phyloP scores from a whole-genome alignment of 2,329 filamentous ascomycete species.

The Dothideomycetes sp. region DNA sequence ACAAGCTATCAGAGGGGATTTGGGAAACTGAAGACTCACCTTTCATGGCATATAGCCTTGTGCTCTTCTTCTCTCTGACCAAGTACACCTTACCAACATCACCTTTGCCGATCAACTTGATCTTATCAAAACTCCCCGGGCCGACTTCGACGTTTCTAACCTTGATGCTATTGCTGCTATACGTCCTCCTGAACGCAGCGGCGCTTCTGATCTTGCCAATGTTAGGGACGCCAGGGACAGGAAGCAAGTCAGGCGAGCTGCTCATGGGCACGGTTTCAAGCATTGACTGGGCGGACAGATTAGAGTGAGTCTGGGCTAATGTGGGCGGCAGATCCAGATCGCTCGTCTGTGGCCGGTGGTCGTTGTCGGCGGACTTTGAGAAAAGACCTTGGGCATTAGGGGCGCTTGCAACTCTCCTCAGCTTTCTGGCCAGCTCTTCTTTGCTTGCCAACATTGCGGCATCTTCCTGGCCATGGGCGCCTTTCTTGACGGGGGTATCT shows the following conservation, averaged over 20 bases:
- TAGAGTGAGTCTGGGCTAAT: constrained; percentile 12
- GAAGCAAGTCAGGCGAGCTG: constrained; percentile 18
- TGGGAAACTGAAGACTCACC: constrained; percentile 46
- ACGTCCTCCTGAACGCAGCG: constrained; percentile 80
- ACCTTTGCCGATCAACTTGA: constrained; percentile 97
- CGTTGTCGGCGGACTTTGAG: constrained; percentile 41
- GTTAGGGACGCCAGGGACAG: constrained; percentile 36
- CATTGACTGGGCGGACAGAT: constrained; percentile 42
- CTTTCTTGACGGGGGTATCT: constrained; percentile 67
- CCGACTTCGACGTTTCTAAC: constrained; percentile 94
- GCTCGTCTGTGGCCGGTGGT: constrained; percentile 60
- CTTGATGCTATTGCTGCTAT: constrained; percentile 99
- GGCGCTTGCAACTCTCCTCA: constrained; percentile 88
- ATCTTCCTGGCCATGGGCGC: constrained; percentile 53
- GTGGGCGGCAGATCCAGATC: constrained; percentile 72
- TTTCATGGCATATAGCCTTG: constrained; percentile 95
- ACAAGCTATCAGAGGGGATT: neutral
- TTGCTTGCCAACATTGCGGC: constrained; percentile 71
- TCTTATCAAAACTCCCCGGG: constrained; percentile 95
- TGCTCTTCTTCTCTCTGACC: constrained; percentile 95
- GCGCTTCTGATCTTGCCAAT: constrained; percentile 54
- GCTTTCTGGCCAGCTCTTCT: constrained; percentile 84
- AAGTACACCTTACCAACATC: constrained; percentile 98
- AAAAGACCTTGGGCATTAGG: constrained; percentile 96
- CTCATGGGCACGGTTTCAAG: constrained; percentile 32